These are phyloP conservation scores for Apiotrichum domesticum DNA, from an alignment of 1,284 basidiomycete genomes.

Conservation along the genomic window DNA sequence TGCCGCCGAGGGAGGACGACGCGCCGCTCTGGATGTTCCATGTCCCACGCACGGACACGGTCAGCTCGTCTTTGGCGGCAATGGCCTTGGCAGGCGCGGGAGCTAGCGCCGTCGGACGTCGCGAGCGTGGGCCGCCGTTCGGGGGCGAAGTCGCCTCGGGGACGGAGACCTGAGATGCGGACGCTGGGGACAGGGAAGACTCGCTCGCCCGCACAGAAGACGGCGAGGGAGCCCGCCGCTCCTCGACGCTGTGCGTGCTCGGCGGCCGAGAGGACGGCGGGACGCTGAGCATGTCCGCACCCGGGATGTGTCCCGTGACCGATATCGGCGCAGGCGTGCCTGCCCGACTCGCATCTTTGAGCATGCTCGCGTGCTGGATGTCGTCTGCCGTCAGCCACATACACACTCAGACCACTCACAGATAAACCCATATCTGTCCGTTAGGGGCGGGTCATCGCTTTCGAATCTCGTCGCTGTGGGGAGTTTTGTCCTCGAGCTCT, in stretches of 20 bases:
- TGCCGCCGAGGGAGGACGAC: not conserved
- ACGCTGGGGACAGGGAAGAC: not conserved
- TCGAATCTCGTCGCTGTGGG: conserved; percentile 51
- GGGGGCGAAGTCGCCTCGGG: conserved; percentile 3
- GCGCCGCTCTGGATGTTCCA: conserved; percentile 18
- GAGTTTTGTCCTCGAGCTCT: conserved; percentile 28
- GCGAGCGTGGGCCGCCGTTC: not conserved
- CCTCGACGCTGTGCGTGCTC: not conserved
- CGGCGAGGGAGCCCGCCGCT: not conserved
- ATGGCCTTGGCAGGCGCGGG: conserved; percentile 45
- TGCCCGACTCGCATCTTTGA: conserved; percentile 56
- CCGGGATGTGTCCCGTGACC: conserved; percentile 29
- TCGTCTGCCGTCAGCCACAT: conserved; percentile 53
- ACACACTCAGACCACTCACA: conserved; percentile 52
- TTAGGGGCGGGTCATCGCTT: conserved; percentile 60
- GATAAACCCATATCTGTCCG: conserved; percentile 92
- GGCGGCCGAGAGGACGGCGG: not conserved
- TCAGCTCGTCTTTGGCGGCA: conserved; percentile 38
- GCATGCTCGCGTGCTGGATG: conserved; percentile 73
- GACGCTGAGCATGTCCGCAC: not conserved
- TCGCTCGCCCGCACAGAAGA: not conserved
- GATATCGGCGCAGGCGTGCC: conserved; percentile 39
- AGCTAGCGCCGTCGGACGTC: conserved; percentile 27
- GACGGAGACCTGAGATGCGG: not conserved
- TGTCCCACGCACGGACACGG: conserved; percentile 37